Base-by-base conservation (phyloP, 495 filamentous ascomycete species). In the Lophium mytilinum region DNA sequence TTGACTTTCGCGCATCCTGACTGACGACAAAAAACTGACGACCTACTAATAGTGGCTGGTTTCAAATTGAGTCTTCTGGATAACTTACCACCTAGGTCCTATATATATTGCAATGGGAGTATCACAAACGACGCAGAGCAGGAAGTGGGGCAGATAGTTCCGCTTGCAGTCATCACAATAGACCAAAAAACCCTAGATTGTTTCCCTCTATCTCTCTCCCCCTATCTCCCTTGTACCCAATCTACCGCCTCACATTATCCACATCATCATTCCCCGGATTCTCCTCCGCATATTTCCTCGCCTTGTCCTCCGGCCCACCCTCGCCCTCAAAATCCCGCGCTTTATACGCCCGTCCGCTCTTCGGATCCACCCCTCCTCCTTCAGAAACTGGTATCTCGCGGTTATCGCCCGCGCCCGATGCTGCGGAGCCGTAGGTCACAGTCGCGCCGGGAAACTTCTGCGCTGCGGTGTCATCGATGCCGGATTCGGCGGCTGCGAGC, bases 241-340 rank as follows among this genome's bases (percentile, higher is more conserved):
- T 49, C 42, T 54, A 34, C 57, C 69, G 57, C 60, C 71, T 59
- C 47, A 77, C 67, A 60, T 77, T 76, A 34, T 48, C 62, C 49
- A 75, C 68, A 41, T 75, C 74, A 59, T 80, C 72, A 37, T 75
- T 68, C 14, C 78, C 79, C 11, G 65, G 60, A 14, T 73, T 67
- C 42, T 62, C 64, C 52, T 73, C 69, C 10, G 66, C 69, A 9
- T 71, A 53, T 8, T 62, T 62, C 55, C 68, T 67, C 43, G 68
- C 61, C 39, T 80, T 77, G 50, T 77, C 76, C 58, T 79, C 78
- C 0, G 78, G 78, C 14, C 78, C 79, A 14, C 78, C 79, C 0
- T 51, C 5, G 15, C 80, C 80, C 36, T 78, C 71, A 63, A 74
- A 83, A 19, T 80, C 71, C 21, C 66, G 54, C 9, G 77, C 78